A percentile compares a stretch with the other conserved stretches of the same genome.
phyloP scores from a whole-genome alignment of 495 filamentous ascomycete species.

The Neurospora hispaniola region DNA sequence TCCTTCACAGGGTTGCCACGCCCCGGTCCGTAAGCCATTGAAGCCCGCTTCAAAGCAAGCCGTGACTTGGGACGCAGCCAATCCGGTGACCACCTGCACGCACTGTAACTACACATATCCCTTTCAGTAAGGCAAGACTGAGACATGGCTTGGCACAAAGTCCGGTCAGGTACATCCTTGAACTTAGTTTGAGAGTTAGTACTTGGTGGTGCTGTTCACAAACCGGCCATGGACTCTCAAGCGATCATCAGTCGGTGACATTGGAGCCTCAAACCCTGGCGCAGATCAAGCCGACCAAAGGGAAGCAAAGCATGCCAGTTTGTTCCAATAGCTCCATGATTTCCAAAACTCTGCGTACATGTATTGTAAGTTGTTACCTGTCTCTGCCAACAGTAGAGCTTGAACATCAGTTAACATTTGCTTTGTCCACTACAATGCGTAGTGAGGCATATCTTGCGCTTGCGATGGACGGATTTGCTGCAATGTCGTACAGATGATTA shows the following conservation, averaged over 20 bases:
- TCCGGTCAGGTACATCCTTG: neutral
- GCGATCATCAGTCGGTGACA: neutral
- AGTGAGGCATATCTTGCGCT: neutral
- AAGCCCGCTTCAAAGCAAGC: neutral
- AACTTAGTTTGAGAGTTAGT: neutral
- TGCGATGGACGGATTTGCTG: neutral
- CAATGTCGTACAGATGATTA: neutral
- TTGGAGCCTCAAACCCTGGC: neutral
- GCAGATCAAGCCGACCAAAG: neutral
- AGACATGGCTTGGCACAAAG: neutral
- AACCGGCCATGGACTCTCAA: neutral
- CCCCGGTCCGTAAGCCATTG: neutral
- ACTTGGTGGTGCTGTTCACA: neutral
- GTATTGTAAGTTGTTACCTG: neutral
- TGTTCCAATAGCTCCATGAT: neutral
- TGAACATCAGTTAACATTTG: neutral
- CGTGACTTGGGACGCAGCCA: neutral
- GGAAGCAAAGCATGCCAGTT: neutral
- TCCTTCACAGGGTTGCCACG: neutral
- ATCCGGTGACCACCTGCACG: neutral
- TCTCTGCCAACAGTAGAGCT: neutral
- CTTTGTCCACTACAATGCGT: neutral
- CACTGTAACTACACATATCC: neutral
- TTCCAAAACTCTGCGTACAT: neutral
- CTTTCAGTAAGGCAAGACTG: neutral